These are phyloP conservation scores for Colletotrichum karsti DNA, from an alignment of 2,329 filamentous ascomycete species.

Conservation along the genomic window DNA sequence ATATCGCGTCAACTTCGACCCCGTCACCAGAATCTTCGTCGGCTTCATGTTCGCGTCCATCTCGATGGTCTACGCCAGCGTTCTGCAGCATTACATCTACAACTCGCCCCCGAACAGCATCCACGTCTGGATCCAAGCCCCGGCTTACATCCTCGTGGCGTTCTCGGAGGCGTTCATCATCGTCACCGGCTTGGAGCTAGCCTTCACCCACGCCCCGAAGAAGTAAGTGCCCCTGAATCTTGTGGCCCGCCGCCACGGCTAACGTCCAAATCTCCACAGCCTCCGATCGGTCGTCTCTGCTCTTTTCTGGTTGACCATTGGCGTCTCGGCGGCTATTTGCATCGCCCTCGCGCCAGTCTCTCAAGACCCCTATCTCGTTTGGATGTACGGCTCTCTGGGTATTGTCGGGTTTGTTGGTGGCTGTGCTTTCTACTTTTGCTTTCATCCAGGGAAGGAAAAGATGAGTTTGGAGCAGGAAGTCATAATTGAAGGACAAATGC, in stretches of 20 bases:
- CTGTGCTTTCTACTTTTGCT: conserved; percentile 55
- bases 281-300: conserved; percentile 24
- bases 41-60: conserved; percentile 34
- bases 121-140: conserved; percentile 61
- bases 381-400: conserved; percentile 71
- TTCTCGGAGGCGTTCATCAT: conserved; percentile 70
- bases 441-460: background rate
- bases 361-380: conserved; percentile 71
- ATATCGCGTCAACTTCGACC: conserved; percentile 32
- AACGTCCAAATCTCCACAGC: background rate
- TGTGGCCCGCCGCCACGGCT: conserved; percentile 58
- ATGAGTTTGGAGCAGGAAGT: background rate
- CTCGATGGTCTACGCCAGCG: conserved; percentile 34
- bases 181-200: conserved; percentile 76
- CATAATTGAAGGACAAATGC: background rate
- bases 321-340: conserved; percentile 49
- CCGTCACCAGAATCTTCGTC: conserved; percentile 32
- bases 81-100: conserved; percentile 33
- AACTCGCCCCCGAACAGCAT: conserved; percentile 42
- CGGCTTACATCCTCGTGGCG: conserved; percentile 66
- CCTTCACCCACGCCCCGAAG: conserved; percentile 74
- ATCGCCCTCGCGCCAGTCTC: conserved; percentile 69
- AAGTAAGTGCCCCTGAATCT: conserved; percentile 54
- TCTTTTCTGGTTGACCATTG: conserved; percentile 60
- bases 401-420: conserved; percentile 56